Conservation (phyloP, 2,329 filamentous ascomycete species). For the Cercospora zeina region DNA sequence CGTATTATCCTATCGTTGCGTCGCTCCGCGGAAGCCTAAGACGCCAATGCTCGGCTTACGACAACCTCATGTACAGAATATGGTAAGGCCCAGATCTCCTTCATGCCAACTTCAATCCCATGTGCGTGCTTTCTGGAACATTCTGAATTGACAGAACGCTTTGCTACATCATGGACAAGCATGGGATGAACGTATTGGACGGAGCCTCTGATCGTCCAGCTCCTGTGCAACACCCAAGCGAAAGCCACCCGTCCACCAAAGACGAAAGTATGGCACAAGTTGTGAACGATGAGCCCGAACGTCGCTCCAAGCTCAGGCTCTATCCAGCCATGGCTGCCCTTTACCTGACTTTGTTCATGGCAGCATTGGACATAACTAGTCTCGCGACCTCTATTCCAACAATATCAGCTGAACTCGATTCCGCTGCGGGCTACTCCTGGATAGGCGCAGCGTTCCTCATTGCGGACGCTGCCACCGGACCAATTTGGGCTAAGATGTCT, state of each 20-base stretch:
- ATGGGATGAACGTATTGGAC: constrained; percentile 1
- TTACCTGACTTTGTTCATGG: constrained; percentile 31
- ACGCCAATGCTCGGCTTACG: constrained; percentile 5
- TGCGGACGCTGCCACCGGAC: constrained; percentile 64
- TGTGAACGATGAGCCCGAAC: neutral
- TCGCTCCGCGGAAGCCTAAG: neutral
- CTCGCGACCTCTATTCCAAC: constrained; percentile 66
- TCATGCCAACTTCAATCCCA: neutral
- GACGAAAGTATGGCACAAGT: neutral
- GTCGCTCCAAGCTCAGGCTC: neutral
- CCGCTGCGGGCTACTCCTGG: constrained; percentile 75
- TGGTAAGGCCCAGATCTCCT: neutral
- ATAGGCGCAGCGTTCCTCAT: constrained; percentile 73
- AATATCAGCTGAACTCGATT: constrained; percentile 63
- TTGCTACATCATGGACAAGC: neutral
- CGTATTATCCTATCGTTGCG: neutral
- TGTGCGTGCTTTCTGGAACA: neutral
- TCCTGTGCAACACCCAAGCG: neutral
- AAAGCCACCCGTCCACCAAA: neutral
- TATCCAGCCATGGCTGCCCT: neutral
- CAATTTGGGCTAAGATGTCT: constrained; percentile 65
- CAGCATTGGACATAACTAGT: constrained; percentile 56
- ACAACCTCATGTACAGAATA: neutral
- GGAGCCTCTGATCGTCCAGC: neutral
- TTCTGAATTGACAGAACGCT: neutral